A percentile compares a stretch with the other conserved stretches of the same genome.
phyloP scores from a whole-genome alignment of 495 filamentous ascomycete species.

The Hyphodiscus hymeniophilus region DNA sequence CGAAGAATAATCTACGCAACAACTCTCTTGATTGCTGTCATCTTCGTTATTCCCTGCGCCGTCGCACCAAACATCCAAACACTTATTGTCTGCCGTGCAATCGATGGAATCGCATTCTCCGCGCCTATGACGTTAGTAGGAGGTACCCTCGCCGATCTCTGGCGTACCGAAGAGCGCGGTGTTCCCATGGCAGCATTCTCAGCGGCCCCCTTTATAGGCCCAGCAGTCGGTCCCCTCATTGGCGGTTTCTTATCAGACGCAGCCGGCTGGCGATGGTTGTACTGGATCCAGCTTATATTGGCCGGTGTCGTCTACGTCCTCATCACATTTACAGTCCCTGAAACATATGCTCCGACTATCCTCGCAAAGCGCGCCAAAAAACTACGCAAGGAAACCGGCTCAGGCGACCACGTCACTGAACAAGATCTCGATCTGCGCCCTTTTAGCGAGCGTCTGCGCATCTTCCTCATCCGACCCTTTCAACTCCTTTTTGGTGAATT shows the following conservation, averaged over 20 bases:
- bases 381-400: constrained; percentile 57
- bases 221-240: constrained; percentile 56
- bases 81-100: constrained; percentile 60
- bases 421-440: constrained; percentile 63
- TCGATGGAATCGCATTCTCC: constrained; percentile 76
- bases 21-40: constrained; percentile 55
- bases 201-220: constrained; percentile 71
- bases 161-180: constrained; percentile 73
- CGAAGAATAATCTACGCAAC: constrained; percentile 57
- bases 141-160: constrained; percentile 72
- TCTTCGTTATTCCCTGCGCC: constrained; percentile 73
- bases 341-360: constrained; percentile 70
- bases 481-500: constrained; percentile 71
- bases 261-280: constrained; percentile 74
- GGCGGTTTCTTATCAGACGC: constrained; percentile 67
- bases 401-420: constrained; percentile 58
- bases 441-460: constrained; percentile 48
- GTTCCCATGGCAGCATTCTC: constrained; percentile 83
- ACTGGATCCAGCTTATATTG: constrained; percentile 75
- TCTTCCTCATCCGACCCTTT: constrained; percentile 70
- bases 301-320: constrained; percentile 55
- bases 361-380: constrained; percentile 57
- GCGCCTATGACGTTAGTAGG: constrained; percentile 80
- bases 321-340: constrained; percentile 73
- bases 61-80: constrained; percentile 67